Percentiles rank a stretch among this genome's conserved stretches.
Evolutionary conservation across 2,329 filamentous ascomycete genomes (phyloP).

Genomic region (Colletotrichum cuscutae): DNA sequence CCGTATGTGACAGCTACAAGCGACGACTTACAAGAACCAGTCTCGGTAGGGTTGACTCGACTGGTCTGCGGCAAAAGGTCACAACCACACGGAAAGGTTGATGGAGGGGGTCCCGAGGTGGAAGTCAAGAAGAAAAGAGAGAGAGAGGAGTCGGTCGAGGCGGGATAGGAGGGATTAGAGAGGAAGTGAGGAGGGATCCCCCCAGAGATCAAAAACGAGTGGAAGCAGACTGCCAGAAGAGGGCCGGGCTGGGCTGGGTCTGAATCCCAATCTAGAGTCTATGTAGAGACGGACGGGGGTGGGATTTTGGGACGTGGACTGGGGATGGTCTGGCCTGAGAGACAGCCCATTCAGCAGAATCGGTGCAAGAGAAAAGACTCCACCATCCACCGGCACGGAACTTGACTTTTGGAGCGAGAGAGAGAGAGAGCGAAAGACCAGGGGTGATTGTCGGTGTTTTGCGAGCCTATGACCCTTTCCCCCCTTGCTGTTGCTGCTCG

Average conservation of each 20-base stretch:
- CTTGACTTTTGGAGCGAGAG: neutral
- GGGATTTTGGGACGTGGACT: slow-evolving; percentile 13
- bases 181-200: slow-evolving; percentile 26
- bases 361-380: neutral
- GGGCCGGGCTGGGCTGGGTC: slow-evolving; percentile 1
- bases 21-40: too few relatives aligned
- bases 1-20: too few relatives aligned
- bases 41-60: neutral
- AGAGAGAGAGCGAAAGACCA: neutral
- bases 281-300: slow-evolving; percentile 7
- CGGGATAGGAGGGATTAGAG: slow-evolving; percentile 9
- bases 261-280: slow-evolving; percentile 8
- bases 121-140: slow-evolving; percentile 11
- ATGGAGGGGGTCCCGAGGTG: neutral
- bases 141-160: slow-evolving; percentile 22
- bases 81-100: slow-evolving; percentile 5
- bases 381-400: neutral
- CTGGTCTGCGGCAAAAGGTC: neutral
- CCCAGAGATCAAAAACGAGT: slow-evolving; percentile 22
- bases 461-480: too few relatives aligned
- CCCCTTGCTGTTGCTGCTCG: neutral
- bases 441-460: neutral
- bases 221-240: slow-evolving; percentile 5
- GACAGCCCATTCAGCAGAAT: slow-evolving; percentile 25
- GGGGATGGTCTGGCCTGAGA: slow-evolving; percentile 19